Base-by-base conservation (phyloP, 805 yeast species). In the Yamadazyma ubonensis region DNA sequence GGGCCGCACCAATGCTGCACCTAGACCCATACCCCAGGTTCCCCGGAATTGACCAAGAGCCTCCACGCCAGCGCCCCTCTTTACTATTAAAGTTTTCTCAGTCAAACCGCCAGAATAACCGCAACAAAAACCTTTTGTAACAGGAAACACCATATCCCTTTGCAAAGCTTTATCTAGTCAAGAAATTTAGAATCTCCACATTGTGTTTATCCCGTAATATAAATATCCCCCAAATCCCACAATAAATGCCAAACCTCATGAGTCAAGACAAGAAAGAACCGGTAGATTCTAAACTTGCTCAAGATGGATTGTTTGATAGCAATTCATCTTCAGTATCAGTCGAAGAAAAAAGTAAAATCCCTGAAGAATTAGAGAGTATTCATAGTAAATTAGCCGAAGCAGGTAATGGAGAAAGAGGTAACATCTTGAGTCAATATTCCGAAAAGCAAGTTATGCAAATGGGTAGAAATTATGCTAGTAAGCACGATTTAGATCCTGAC, bases 401-500 rank as follows among this genome's bases (percentile, higher is more conserved):
- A 7, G 54, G 48, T 5, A 17, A 42, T 8, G 54, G 51, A n/a
- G 56, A 44, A 38, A 39, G 28, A 22, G 67, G 61, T 18, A 80
- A 80, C 50, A 71, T 79, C 36, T 59, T 80, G 42, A 58, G 76
- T 2, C 79, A 78, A 54, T 81, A 81, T 50, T 59, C 79, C n/a
- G 81, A 78, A 45, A 73, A 73, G 18, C 83, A 81, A 54, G 84
- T 77, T 6, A 77, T 76, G 77, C 73, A 71, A 44, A 81, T 81
- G 86, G 87, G 87, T 29, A 68, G 84, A 47, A 73, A 73, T 43
- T 82, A 81, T 58, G 86, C 87, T 15, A 43, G 59, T 22, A 76
- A 76, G 50, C 65, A 80, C 48, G 70, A 63, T 8, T 53, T 82
- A 51, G 83, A 79, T 45, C 67, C 67, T 2, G 85, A 78, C 20